Evolutionary conservation across 2,329 filamentous ascomycete genomes (phyloP), one percentile per base, ranked within the genome.

Genomic region (Ophiostoma perfectum): DNA sequence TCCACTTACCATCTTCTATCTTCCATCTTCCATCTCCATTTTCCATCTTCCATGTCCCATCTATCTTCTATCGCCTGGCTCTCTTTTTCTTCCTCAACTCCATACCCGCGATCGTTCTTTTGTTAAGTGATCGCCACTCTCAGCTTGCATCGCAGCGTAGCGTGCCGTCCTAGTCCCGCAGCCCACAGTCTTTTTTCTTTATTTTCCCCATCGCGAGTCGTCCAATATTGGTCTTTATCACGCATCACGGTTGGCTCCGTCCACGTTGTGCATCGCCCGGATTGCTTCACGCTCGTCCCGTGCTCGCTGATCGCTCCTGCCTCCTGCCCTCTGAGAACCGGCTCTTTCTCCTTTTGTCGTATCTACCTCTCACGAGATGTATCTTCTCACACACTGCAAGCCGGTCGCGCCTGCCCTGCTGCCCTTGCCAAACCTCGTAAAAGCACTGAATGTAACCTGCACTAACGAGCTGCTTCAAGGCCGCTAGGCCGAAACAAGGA

Each of bases 401-500:
- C 27, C 27, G 27, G 27, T 27, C 27, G 27, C 27, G 27, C 27
- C 27, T 27, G 27, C 27, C 1, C 45, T 12, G 18, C 41, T 14
- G 58, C 62, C 44, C 62, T 41, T 64, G 41, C 62, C 62, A 66
- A 64, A 66, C 66, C 66, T 66, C 66, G 63, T 67, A 68, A 69
- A 45, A 63, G 64, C 52, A 27, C 60, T 66, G 58, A 38, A 67
- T 70, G 68, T 60, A 67, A 70, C 66, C 66, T 44, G n/a, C 66
- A 27, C 69, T 68, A 68, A 65, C 42, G 47, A 47, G 27, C 55
- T 58, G 58, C 66, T 39, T 55, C 38, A 45, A 64, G 42, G 42
- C 36, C 41, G 42, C 71, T 72, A 72, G 45, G 5, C 67, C 68
- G 41, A 69, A 72, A 65, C 66, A 67, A 66, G 69, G 52, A 68